Base-by-base conservation (phyloP, 2,329 filamentous ascomycete species). In the Rhinocladiella similis region DNA sequence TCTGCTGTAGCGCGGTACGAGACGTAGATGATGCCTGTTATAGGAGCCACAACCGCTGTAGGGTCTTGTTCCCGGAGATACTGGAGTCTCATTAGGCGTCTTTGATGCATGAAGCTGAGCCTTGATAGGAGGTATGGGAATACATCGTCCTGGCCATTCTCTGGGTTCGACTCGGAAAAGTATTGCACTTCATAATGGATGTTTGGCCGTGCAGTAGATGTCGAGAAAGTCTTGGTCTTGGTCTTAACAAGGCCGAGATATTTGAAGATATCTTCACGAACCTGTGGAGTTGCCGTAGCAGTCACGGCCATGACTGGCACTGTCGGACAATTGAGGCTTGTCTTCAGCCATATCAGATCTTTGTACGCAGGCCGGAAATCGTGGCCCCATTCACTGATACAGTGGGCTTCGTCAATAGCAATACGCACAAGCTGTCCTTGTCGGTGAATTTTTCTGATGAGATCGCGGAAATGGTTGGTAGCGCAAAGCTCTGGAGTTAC, bases 371-470 rank as follows among this genome's bases (percentile, higher is more conserved):
- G 89, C n/a, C 93, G 88, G 70, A 97, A 97, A 72, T 97, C 93
- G 70, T 97, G 92, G 1, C 93, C 93, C 93, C 93, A 97, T 85
- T 97, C 92, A 20, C 90, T 96, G 65, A 97, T 96, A 71, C 93
- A 97, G 72, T 97, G 93, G 1, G 93, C 93, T 75, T 97, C 93
- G 68, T 97, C 93, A 55, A 97, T 86, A 47, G 89, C 93, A 61
- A 97, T 84, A 13, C 93, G 85, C 9, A 88, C 87, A n/a, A 97
- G 82, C 73, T 97, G 90, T 55, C 83, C 83, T 70, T 97, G 91
- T 56, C 84, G 77, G 68, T 97, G 78, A 13, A 97, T 87, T 3
- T 88, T 77, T 58, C 83, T 81, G 7, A 97, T 77, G 47, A 86
- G 83, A 58, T 85, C 83, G 38, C 92, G 88, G 72, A 97, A 97